Base-by-base conservation (phyloP, 164 flowering plant species). In the Liriodendron chinense region DNA sequence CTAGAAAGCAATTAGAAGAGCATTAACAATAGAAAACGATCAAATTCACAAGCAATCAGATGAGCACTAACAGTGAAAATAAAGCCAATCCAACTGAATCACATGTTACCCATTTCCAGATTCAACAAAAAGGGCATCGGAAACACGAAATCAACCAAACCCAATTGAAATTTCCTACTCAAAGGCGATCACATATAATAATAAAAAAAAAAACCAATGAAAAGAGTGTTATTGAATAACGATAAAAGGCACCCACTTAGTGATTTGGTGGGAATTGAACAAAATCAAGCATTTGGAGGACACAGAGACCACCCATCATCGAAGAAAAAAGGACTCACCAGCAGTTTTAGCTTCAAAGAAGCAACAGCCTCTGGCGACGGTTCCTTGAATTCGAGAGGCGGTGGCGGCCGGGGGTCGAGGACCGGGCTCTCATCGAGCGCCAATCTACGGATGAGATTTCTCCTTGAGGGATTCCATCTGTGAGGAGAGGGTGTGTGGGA, bases 271-370 rank as follows among this genome's bases (percentile, higher is more conserved):
- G 53, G 10, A 23, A 66, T 1, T 20, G 16, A 2, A 20, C 14
- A 71, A 75, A 43, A 10, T 8, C 20, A 26, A 56, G 14, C 59
- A 74, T 28, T 53, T 13, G 0, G 10, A 43, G 47, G n/a, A 70
- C 10, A 1, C 13, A 43, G 56, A 57, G 65, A 53, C 2, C 59
- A 53, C 59, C 13, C 18, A 53, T 53, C 13, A 9, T 53, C 9
- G 3, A 53, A 53, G 18, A 21, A 43, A 12, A 8, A 26, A 2
- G 5, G 22, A 65, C 82, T 66, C 28, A 92, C 97, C 84, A 92
- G 80, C 73, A 93, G 83, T 72, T 91, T 92, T 78, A 93, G 78
- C 87, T 93, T 93, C 78, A 89, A 76, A 59, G 85, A 79, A 16
- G 85, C 78, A 73, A 86, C 67, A 20, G 69, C 69, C 43, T 78